Evolutionary conservation across 495 filamentous ascomycete genomes (phyloP).

Genomic region (Podospora tetraspora): DNA sequence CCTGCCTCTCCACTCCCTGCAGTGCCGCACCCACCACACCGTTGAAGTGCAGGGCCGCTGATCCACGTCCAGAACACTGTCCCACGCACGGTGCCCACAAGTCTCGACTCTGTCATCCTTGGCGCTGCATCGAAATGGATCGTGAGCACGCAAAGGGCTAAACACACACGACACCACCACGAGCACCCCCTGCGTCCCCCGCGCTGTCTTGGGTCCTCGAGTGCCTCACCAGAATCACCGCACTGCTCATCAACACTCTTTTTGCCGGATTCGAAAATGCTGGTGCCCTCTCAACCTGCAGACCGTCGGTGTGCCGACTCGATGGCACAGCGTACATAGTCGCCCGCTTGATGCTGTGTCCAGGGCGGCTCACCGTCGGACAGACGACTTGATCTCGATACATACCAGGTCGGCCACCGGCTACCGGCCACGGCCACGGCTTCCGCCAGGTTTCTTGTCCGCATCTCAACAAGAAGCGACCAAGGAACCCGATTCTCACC

Average conservation of each 20-base stretch:
- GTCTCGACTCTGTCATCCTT: constrained; percentile 17
- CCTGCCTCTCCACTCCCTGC: background rate
- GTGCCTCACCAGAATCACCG: background rate
- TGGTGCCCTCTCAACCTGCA: constrained; percentile 6
- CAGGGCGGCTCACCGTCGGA: background rate
- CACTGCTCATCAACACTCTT: background rate
- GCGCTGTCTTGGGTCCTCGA: background rate
- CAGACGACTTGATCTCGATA: constrained; percentile 5
- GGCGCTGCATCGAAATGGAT: constrained; percentile 16
- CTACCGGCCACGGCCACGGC: background rate
- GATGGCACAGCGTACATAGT: background rate
- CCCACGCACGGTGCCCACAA: constrained; percentile 15
- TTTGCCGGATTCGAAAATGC: background rate
- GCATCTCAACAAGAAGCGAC: background rate
- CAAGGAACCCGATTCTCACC: background rate
- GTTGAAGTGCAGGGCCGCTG: constrained; percentile 1
- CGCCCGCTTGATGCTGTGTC: constrained; percentile 1
- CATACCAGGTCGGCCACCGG: background rate
- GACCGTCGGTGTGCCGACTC: constrained; percentile 11
- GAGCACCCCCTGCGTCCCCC: constrained; percentile 12
- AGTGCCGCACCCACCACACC: constrained; percentile 14
- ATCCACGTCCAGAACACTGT: constrained; percentile 14
- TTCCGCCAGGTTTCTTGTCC: background rate
- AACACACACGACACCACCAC: background rate
- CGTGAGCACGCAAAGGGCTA: constrained; percentile 13